Base-by-base conservation (phyloP, 2,329 filamentous ascomycete genomes). In the Epichloe aotearoae region DNA sequence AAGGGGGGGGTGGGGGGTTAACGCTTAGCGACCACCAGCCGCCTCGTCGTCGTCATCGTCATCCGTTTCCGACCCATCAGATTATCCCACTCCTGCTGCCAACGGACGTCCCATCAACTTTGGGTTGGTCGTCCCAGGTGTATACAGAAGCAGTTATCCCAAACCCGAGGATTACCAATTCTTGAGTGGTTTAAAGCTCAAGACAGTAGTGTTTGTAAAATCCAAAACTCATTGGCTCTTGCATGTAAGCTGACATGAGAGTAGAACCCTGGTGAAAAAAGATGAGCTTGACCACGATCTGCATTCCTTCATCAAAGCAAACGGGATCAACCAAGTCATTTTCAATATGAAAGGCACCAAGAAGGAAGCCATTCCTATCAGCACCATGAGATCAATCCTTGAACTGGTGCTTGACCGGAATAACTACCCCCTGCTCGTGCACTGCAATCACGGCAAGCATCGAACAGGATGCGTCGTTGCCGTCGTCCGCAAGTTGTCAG, bases 361-460 rank as follows among this genome's bases (percentile, higher is more conserved):
- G 67, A 89, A 90, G 58, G 74, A 83, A 50, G 75, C 75, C 8
- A 88, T 88, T 37, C 78, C 84, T 1, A 63, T 79, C 7, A 66
- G 73, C 43, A 80, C 82, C 26, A 88, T 95, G 75, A 75, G 77
- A 54, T 71, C 78, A 7, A 88, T 91, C 44, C 73, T 95, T 23
- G 72, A 77, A 12, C 70, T 91, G 41, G 76, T 91, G 40, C 73
- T 91, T 49, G 79, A 94, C 61, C 76, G 76, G 46, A 68, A 73
- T 36, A 88, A 94, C 55, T 82, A 93, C 57, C 90, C 90, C 0
- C 67, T 96, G 11, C 74, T 95, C 39, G 77, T 96, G 45, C 90
- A 96, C 66, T 96, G 90, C 75, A 96, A 95, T 63, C 90, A 95
- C 58, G 90, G 90, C 63, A 93, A 87, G 76, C 90, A 96, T 63